Evolutionary conservation across 768 basidiomycete genomes (phyloP), one percentile per base, ranked within the genome.

Genomic region (Crassisporium funariophilum): DNA sequence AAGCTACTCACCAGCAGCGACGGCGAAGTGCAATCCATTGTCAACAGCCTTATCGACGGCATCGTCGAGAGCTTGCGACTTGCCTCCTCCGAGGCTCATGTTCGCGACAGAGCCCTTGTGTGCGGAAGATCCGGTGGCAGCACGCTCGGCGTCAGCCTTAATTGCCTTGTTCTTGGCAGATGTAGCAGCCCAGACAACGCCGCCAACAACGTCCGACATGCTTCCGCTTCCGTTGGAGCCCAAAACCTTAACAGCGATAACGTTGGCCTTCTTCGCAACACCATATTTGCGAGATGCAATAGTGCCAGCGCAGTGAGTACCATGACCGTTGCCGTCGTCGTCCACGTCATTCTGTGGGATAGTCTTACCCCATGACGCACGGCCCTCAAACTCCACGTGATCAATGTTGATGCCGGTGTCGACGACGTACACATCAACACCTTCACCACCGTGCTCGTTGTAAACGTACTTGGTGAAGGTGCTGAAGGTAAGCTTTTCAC

Each of bases 21-120:
- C 97, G 51, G 95, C 91, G 56, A 98, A 97, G 76, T 98, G 93
- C 24, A 99, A 77, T 29, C 97, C 97, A 25, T 65, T 52, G 7
- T 82, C 78, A 44, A 95, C 91, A 36, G 97, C 93, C 41, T 71
- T 73, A 72, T 98, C 84, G 51, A 99, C 92, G 41, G 86, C 83
- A 17, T 77, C 76, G 53, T 99, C 93, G 41, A 98, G 78, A 24
- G 90, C 80, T 16, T 72, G 77, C 4, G 90, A 91, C 74, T 95
- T 95, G 49, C 92, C 91, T 59, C 97, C 97, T 53, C 97, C 97
- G 42, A 99, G 86, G 65, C 86, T 89, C 97, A 99, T 97, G 78
- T 95, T 95, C 40, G 87, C 91, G 43, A 95, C 93, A 13, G 92
- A 93, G 17, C 97, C 97, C 74, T 93, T 95, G 79, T 95, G 90